phyloP scores from a whole-genome alignment of 495 filamentous ascomycete species.

The Physcia stellaris region DNA sequence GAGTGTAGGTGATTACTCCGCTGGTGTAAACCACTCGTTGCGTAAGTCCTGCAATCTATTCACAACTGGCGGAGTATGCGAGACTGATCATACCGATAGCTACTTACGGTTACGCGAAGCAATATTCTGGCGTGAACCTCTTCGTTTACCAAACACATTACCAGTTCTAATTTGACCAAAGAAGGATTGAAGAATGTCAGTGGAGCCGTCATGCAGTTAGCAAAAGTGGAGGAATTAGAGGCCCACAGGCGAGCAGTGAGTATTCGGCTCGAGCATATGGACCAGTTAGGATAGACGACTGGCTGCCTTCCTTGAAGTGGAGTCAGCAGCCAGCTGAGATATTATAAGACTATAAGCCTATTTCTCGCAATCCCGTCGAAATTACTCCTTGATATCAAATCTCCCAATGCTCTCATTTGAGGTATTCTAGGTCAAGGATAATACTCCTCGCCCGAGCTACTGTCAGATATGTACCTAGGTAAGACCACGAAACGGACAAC shows the following conservation, averaged over 20 bases:
- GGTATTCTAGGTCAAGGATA: too few species aligned
- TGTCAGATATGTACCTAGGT: too few species aligned
- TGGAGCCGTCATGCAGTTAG: constrained; percentile 80
- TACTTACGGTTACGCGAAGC: constrained; percentile 93
- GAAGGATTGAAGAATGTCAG: constrained; percentile 76
- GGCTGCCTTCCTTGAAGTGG: too few species aligned
- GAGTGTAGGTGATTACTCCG: constrained; percentile 93
- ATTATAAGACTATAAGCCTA: too few species aligned
- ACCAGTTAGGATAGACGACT: too few species aligned
- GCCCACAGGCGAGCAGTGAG: constrained; percentile 86
- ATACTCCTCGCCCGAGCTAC: too few species aligned
- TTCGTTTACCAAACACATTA: constrained; percentile 97
- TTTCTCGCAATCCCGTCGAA: too few species aligned
- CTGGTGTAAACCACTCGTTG: constrained; percentile 91
- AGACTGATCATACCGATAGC: too few species aligned
- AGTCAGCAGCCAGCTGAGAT: too few species aligned
- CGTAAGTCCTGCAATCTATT: constrained; percentile 47
- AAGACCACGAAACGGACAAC: too few species aligned
- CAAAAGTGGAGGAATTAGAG: constrained; percentile 87
- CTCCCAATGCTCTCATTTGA: too few species aligned
- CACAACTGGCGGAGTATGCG: constrained; percentile 1
- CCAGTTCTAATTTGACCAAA: constrained; percentile 73
- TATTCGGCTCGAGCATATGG: constrained; percentile 63
- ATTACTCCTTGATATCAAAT: too few species aligned
- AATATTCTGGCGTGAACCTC: constrained; percentile 95